Evolutionary conservation across 2,329 filamentous ascomycete species (phyloP), one percentile per base, ranked within the genome.

Genomic region (Bisporella sp.): DNA sequence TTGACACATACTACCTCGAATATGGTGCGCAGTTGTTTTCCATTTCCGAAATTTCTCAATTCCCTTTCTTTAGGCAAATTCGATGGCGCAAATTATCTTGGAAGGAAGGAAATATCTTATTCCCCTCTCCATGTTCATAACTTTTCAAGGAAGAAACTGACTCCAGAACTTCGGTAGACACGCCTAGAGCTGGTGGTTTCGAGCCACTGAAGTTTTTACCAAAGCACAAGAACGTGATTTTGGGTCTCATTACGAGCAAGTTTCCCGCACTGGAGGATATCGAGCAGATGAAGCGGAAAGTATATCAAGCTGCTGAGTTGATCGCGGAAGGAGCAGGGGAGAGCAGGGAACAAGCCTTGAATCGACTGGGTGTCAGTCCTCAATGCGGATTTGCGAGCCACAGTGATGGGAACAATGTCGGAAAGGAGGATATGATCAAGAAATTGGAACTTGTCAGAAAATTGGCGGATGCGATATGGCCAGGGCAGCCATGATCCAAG

Each of bases 391-490:
- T 87, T 47, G 59, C 56, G 6, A 60, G 59, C 40, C 56, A 59
- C 43, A 50, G 47, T 41, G 57, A 59, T 60, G 87, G 86, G 0
- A 89, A 91, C 63, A 76, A 80, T 12, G 72, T 91, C 48, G 77
- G 75, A 28, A 72, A 80, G 55, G 78, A 87, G 43, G 85, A 87
- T 54, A 84, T 90, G 82, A 79, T 79, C 69, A 80, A 77, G 66
- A 91, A 90, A 72, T 68, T 91, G 61, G 72, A 77, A 57, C 69
- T 91, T 47, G 84, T 90, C 13, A 77, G 85, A 56, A 73, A 81
- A 59, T 81, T 91, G 60, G 85, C 87, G 2, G 78, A 89, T 62
- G 79, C 84, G 61, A 77, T 90, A 51, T 91, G 86, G 87, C 65
- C 51, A 31, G 59, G 55, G 9, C 43, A 60, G 42, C 53, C 58